Conservation (phyloP, 1,139 yeast species). For the Blastobotrys serpentis region DNA sequence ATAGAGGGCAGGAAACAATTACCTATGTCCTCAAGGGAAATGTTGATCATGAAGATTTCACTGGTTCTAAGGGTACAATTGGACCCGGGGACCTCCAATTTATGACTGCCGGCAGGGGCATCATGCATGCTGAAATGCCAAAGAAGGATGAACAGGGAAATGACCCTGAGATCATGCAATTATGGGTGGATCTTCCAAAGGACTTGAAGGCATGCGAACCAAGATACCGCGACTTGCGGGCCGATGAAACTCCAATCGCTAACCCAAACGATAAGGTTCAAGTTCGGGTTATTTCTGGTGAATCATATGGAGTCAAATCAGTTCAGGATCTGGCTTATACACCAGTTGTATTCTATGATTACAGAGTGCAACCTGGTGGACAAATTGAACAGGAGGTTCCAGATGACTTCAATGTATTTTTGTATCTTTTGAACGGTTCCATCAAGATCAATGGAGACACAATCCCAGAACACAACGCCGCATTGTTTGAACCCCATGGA, state of each 20-base stretch:
- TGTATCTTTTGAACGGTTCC: slow-evolving; percentile 69
- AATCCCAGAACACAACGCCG: slow-evolving; percentile 52
- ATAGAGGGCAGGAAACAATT: slow-evolving; percentile 86
- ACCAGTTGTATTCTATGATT: slow-evolving; percentile 76
- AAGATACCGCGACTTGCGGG: slow-evolving; percentile 74
- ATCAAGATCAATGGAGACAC: slow-evolving; percentile 44
- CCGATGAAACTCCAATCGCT: slow-evolving; percentile 69
- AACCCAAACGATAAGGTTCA: slow-evolving; percentile 65
- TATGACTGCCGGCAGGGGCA: slow-evolving; percentile 92
- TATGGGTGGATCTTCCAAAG: slow-evolving; percentile 89
- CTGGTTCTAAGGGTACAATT: slow-evolving; percentile 76
- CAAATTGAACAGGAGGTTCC: slow-evolving; percentile 62
- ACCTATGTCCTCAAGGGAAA: slow-evolving; percentile 72
- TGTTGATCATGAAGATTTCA: slow-evolving; percentile 88
- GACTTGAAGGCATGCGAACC: slow-evolving; percentile 68
- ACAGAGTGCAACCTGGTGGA: slow-evolving; percentile 65
- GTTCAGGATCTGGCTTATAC: slow-evolving; percentile 77
- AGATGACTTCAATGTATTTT: slow-evolving; percentile 64
- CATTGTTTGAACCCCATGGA: slow-evolving; percentile 40
- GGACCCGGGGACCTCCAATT: slow-evolving; percentile 87
- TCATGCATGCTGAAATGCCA: slow-evolving; percentile 89
- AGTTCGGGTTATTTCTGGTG: slow-evolving; percentile 77
- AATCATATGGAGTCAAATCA: slow-evolving; percentile 71
- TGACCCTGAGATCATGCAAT: slow-evolving; percentile 67
- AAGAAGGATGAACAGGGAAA: slow-evolving; percentile 52